These are phyloP conservation scores for Fusarium musae DNA, from an alignment of 2,329 filamentous ascomycete genomes.

Conservation along the genomic window DNA sequence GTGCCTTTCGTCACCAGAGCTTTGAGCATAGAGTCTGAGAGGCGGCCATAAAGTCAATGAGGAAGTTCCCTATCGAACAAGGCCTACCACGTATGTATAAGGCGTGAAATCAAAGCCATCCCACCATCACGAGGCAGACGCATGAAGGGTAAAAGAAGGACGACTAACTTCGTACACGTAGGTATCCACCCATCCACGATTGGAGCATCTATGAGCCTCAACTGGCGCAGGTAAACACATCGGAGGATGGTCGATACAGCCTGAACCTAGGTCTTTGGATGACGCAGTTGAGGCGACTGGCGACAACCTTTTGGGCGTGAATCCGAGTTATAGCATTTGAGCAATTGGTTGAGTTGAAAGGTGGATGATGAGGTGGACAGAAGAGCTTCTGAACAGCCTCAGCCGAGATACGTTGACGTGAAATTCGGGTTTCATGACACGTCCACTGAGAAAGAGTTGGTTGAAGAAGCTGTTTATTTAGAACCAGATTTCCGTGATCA, in stretches of 20 bases:
- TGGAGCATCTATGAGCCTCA: constrained; percentile 35
- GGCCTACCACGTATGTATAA: constrained; percentile 1
- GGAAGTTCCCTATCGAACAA: constrained; percentile 6
- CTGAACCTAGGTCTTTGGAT: background rate
- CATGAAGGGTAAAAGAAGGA: constrained; percentile 37
- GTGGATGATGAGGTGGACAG: constrained; percentile 11
- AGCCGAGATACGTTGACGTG: background rate
- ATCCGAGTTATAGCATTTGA: background rate
- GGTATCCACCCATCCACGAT: constrained; percentile 24
- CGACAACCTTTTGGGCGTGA: constrained; percentile 7
- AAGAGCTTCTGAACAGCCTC: background rate
- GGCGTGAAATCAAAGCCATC: constrained; percentile 16
- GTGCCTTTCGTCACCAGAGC: constrained; percentile 9
- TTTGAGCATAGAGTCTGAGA: background rate
- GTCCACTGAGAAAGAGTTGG: background rate
- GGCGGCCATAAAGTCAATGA: background rate
- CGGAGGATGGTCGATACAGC: background rate
- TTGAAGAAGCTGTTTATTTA: background rate
- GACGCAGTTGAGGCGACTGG: constrained; percentile 32
- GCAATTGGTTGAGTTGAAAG: constrained; percentile 11
- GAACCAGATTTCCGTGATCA: background rate
- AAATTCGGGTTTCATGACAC: background rate
- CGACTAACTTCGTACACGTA: constrained; percentile 27
- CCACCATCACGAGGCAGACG: constrained; percentile 41
- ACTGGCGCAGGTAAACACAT: constrained; percentile 18